Evolutionary conservation across 2,329 filamentous ascomycete genomes (phyloP).

Genomic region (Xylariaceae sp.): DNA sequence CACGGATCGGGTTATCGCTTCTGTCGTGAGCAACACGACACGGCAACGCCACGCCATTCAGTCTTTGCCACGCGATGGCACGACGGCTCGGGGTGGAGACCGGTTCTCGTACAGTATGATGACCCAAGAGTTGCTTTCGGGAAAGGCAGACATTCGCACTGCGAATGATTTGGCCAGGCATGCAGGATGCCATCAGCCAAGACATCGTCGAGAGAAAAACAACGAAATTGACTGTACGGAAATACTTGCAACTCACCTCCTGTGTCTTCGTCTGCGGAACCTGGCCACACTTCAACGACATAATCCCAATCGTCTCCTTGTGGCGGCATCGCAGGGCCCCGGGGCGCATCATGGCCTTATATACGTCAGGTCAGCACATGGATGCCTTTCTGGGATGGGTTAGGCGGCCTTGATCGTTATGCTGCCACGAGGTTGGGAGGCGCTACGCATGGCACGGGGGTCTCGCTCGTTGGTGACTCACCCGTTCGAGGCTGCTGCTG

Average conservation of each 20-base stretch:
- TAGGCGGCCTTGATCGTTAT: constrained; percentile 11
- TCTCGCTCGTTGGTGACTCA: constrained; percentile 10
- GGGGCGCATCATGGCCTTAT: constrained; percentile 10
- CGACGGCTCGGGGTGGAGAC: not conserved
- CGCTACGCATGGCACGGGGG: constrained; percentile 2
- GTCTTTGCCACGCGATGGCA: constrained; percentile 13
- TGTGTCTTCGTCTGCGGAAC: constrained; percentile 12
- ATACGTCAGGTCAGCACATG: constrained; percentile 12
- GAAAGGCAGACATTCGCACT: constrained; percentile 7
- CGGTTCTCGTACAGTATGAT: not conserved
- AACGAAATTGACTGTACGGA: not conserved
- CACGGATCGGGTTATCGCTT: not conserved
- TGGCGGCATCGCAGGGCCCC: not conserved
- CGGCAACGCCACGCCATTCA: not conserved
- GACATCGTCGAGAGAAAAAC: not conserved
- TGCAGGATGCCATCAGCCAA: not conserved
- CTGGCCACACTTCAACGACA: constrained; percentile 28
- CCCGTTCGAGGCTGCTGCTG: constrained; percentile 5
- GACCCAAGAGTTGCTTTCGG: not conserved
- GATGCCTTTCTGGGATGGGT: not conserved
- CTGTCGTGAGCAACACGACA: constrained; percentile 10
- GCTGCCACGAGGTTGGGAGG: constrained; percentile 8
- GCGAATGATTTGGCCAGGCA: not conserved
- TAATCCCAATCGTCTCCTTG: constrained; percentile 24
- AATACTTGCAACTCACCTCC: constrained; percentile 19